Evolutionary conservation across 2,329 filamentous ascomycete genomes (phyloP).

Genomic region (Tolypocladium endophyticum): DNA sequence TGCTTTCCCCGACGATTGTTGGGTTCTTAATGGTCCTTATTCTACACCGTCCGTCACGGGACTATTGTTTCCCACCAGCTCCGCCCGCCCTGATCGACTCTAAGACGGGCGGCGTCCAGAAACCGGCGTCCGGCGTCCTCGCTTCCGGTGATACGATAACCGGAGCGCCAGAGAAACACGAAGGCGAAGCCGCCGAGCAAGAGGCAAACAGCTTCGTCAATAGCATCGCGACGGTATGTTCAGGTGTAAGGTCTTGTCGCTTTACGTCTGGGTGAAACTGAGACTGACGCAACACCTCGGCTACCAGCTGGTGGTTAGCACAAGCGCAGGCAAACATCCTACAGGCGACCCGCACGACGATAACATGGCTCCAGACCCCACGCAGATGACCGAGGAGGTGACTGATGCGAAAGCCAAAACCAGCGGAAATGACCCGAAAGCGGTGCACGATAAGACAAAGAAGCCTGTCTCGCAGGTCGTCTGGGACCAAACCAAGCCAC

Average conservation of each 20-base stretch:
- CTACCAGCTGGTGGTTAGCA: conserved; percentile 55
- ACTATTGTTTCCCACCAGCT: conserved; percentile 62
- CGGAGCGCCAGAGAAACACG: conserved; percentile 71
- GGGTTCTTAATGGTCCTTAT: conserved; percentile 54
- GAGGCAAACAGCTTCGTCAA: conserved; percentile 76
- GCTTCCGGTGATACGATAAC: conserved; percentile 70
- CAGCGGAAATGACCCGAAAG: conserved; percentile 32
- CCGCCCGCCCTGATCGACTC: conserved; percentile 63
- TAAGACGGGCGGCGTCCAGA: conserved; percentile 64
- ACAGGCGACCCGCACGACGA: conserved; percentile 48
- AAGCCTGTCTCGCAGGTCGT: conserved; percentile 67
- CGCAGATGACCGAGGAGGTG: conserved; percentile 23
- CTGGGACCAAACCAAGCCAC: conserved; percentile 63
- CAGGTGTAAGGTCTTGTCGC: neutral
- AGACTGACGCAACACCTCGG: conserved; percentile 21
- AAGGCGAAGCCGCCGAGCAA: conserved; percentile 73
- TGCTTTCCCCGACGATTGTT: conserved; percentile 54
- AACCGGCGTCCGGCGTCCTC: conserved; percentile 63
- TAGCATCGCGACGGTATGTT: conserved; percentile 40
- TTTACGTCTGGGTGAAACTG: neutral
- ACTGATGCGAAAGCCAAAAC: conserved; percentile 30
- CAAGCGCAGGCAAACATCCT: conserved; percentile 67
- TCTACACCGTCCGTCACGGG: conserved; percentile 50
- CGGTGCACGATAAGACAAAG: conserved; percentile 60
- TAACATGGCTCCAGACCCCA: conserved; percentile 41